Evolutionary conservation across 345 rosid genomes (phyloP).

Genomic region (Dipteronia sinensis): DNA sequence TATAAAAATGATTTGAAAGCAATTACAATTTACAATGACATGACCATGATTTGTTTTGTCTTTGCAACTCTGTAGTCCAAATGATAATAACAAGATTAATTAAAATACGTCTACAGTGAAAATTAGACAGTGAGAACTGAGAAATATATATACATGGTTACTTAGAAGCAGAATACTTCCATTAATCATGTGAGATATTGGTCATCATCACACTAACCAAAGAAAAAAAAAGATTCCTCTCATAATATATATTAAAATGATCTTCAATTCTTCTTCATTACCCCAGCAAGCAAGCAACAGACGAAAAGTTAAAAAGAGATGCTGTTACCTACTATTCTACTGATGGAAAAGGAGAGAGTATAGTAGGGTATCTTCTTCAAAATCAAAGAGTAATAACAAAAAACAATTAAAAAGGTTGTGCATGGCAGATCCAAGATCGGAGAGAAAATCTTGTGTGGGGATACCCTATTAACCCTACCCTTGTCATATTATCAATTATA

Average conservation of each 20-base stretch:
- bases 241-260: background rate
- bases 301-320: background rate
- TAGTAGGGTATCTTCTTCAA: background rate
- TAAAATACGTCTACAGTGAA: background rate
- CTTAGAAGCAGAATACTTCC: background rate
- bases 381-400: background rate
- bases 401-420: background rate
- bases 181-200: background rate
- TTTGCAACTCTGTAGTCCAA: background rate
- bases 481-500: background rate
- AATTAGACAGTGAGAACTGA: background rate
- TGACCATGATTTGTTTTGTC: background rate
- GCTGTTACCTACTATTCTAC: no score
- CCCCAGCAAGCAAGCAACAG: background rate
- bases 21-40: background rate
- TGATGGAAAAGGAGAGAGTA: background rate
- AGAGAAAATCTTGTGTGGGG: conserved; percentile 1
- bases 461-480: conserved; percentile 5
- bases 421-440: background rate
- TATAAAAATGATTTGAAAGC: background rate
- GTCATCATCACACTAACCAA: background rate
- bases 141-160: background rate
- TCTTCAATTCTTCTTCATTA: background rate
- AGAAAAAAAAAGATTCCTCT: background rate
- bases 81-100: background rate